Evolutionary conservation across 306 rosid genomes (phyloP).

Genomic region (Medicago truncatula): MtrunA17r5.0-ANR NC_053044.1:45042001-45042500

Average conservation of each 20-base stretch:
- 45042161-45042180: conserved; percentile 73
- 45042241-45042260: conserved; percentile 59
- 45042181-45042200: conserved; percentile 70
- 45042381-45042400: conserved; percentile 30
- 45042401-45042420: conserved; percentile 60
- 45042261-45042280: conserved; percentile 70
- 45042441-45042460: conserved; percentile 70
- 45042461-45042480: conserved; percentile 70
- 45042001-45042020: background rate
- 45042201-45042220: conserved; percentile 64
- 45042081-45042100: conserved; percentile 73
- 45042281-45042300: conserved; percentile 44
- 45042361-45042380: conserved; percentile 64
- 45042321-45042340: conserved; percentile 58
- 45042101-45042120: conserved; percentile 51
- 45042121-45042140: conserved; percentile 53
- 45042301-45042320: conserved; percentile 56
- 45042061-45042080: conserved; percentile 66
- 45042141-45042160: conserved; percentile 75
- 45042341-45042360: conserved; percentile 66
- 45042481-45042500: conserved; percentile 65
- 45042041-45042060: conserved; percentile 39
- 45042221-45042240: conserved; percentile 73
- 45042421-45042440: conserved; percentile 74
- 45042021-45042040: conserved; percentile 15